Evolutionary conservation across 2,329 filamentous ascomycete genomes (phyloP), one percentile per base, ranked within the genome.

Genomic region (Blastomyces parvus): DNA sequence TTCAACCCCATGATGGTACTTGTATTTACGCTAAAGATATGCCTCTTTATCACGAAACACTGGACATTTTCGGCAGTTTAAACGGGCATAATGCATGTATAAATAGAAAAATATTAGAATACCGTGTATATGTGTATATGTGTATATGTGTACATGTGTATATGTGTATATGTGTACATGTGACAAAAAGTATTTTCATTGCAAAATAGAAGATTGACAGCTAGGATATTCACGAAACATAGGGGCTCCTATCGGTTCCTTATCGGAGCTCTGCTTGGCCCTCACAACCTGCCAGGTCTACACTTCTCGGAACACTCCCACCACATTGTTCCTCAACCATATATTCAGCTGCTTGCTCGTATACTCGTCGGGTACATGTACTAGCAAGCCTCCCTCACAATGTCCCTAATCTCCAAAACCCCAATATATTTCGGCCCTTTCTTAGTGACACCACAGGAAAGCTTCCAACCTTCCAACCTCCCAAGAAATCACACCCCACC

Each of bases 361-460:
- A 58, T 4, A 40, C 1, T 14, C 13, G 30, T 33, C 36, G n/a
- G n/a, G n/a, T 4, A 13, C n/a, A n/a, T n/a, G 27, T 13, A 13
- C 30, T 22, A 63, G 25, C 36, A 33, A 36, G 22, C 13, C 9
- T n/a, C 25, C 13, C 2, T 52, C 57, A 65, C 59, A 59, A 71
- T 69, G 67, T 64, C 69, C n/a, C 62, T 66, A 8, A 27, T 67
- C 8, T 62, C 67, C 52, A 70, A 70, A 66, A 74, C 70, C 48
- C 73, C 74, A 19, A 78, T 93, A 68, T 81, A 85, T 71, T 94
- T 95, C 71, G 90, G 90, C 17, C 83, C 86, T 9, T 92, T 89
- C 72, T 80, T 89, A 64, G 88, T 95, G 62, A 89, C 89, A 14
- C 80, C 84, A 22, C 89, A 91, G 79, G 88, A 89, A 76, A 69